phyloP scores from a whole-genome alignment of 108 stramenopile genomes.

The Cafeteria roenbergensis region DNA sequence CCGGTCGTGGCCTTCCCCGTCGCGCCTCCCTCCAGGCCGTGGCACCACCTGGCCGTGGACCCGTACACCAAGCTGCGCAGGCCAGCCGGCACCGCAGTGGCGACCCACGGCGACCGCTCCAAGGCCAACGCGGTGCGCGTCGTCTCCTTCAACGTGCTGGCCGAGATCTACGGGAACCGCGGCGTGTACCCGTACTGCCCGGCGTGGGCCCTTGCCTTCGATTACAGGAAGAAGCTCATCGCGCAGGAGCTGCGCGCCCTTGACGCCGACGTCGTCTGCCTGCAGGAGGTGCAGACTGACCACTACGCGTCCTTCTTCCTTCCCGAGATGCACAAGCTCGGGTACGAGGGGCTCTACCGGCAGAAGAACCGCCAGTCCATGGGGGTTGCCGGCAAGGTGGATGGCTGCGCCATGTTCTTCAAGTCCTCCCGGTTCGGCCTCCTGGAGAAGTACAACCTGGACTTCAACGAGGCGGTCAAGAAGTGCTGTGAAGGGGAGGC shows the following conservation, averaged over 20 bases:
- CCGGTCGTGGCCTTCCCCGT: not conserved
- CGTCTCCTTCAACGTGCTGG: conserved; percentile 85
- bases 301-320: conserved; percentile 77
- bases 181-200: conserved; percentile 94
- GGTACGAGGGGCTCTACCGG: conserved; percentile 90
- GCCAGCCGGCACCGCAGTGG: not conserved
- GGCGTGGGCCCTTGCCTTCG: conserved; percentile 84
- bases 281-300: conserved; percentile 96
- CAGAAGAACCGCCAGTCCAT: conserved; percentile 87
- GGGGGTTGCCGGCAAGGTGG: conserved; percentile 84
- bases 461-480: conserved; percentile 67
- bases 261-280: conserved; percentile 88
- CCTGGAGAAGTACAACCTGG: conserved; percentile 43
- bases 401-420: conserved; percentile 98
- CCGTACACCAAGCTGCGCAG: not conserved
- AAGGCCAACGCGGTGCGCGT: conserved; percentile 62
- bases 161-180: conserved; percentile 93
- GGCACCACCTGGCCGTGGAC: not conserved
- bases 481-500: not conserved
- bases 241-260: conserved; percentile 66
- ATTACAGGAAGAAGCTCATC: conserved; percentile 79
- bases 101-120: not conserved
- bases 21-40: too few species aligned
- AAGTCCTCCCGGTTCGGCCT: conserved; percentile 61
- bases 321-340: conserved; percentile 67